A percentile compares a stretch with the other conserved stretches of the same genome.
phyloP scores from a whole-genome alignment of 345 rosid genomes.

The Gossypium rotundifolium region DNA sequence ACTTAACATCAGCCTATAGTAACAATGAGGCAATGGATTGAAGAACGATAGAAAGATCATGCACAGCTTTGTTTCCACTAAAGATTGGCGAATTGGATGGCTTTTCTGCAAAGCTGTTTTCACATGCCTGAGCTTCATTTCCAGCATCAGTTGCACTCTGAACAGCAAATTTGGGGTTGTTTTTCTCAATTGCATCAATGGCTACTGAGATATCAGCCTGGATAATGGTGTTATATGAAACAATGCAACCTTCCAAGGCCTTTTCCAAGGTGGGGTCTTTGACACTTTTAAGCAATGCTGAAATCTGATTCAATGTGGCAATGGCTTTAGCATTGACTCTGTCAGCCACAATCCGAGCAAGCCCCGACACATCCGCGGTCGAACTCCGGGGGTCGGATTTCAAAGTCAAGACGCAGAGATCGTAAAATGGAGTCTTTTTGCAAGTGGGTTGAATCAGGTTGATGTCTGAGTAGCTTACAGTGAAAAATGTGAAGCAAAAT shows the following conservation, averaged over 20 bases:
- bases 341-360: conserved; percentile 24
- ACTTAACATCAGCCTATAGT: conserved; percentile 13
- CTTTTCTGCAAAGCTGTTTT: conserved; percentile 1
- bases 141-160: conserved; percentile 17
- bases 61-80: conserved; percentile 17
- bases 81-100: conserved; percentile 23
- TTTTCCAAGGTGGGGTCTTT: conserved; percentile 20
- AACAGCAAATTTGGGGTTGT: conserved; percentile 27
- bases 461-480: background rate
- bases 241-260: conserved; percentile 7
- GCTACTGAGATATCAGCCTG: conserved; percentile 22
- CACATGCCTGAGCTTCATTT: conserved; percentile 22
- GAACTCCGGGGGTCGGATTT: conserved; percentile 30
- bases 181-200: conserved; percentile 23
- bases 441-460: conserved; percentile 19
- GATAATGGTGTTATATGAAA: conserved; percentile 27
- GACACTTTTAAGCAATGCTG: conserved; percentile 9
- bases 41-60: conserved; percentile 21
- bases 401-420: conserved; percentile 25
- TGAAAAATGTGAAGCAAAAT: background rate
- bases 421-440: conserved; percentile 23
- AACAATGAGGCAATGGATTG: conserved; percentile 29
- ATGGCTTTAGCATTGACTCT: conserved; percentile 11
- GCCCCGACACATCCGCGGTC: conserved; percentile 21
- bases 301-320: conserved; percentile 18